These are phyloP conservation scores for Eucalyptus virginea DNA, from an alignment of 345 rosid species.

Conservation along the genomic window DNA sequence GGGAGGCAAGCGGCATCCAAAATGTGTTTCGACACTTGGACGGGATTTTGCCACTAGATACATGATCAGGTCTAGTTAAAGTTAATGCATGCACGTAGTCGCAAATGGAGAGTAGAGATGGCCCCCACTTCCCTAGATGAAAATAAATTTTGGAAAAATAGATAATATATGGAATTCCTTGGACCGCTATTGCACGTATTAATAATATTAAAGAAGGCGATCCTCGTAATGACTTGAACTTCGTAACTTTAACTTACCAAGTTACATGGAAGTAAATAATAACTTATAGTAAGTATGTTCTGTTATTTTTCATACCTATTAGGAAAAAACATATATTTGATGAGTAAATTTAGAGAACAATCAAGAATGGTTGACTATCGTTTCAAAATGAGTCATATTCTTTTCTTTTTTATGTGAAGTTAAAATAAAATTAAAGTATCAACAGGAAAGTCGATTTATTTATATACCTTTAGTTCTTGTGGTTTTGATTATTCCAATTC, in stretches of 20 bases:
- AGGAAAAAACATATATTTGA: background rate
- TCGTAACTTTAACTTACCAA: background rate
- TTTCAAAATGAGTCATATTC: background rate
- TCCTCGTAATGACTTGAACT: background rate
- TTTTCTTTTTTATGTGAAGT: rapidly evolving
- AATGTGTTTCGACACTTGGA: no score
- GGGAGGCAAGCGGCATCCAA: no score
- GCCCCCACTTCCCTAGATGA: no score
- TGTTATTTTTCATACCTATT: background rate
- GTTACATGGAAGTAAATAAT: background rate
- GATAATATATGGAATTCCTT: background rate
- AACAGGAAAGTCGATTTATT: rapidly evolving
- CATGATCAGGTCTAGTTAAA: no score
- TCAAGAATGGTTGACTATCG: background rate
- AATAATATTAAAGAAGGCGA: background rate
- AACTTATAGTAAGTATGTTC: background rate
- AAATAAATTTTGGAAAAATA: no score
- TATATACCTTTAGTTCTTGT: background rate
- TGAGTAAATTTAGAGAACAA: background rate
- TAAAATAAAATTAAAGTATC: no score
- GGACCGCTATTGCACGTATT: rapidly evolving
- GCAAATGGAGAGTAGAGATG: no score
- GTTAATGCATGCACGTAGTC: rapidly evolving
- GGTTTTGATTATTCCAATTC: background rate
- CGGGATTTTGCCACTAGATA: rapidly evolving